Conservation (phyloP, 2,329 filamentous ascomycete genomes). For the Cephalotrichum gorgonifer region DNA sequence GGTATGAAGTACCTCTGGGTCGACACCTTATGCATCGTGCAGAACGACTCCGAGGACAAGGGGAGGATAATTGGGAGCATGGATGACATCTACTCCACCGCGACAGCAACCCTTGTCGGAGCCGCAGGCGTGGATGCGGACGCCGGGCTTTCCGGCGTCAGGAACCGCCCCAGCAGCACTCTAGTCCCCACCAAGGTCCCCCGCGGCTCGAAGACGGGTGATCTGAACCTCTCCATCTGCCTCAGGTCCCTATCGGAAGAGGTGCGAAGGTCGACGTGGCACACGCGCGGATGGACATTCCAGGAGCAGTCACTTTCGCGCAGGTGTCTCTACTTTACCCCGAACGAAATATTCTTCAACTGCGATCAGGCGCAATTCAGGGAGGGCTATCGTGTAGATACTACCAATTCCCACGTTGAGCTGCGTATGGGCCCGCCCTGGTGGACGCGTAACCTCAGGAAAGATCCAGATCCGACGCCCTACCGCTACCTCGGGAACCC, state of each 20-base stretch:
- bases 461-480: conserved; percentile 7
- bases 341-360: neutral
- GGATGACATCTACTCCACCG: conserved; percentile 8
- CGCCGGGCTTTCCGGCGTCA: neutral
- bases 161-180: neutral
- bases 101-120: neutral
- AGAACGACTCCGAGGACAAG: conserved; percentile 8
- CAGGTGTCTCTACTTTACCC: neutral
- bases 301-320: conserved; percentile 4
- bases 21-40: conserved; percentile 10
- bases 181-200: neutral
- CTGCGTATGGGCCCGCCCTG: conserved; percentile 8
- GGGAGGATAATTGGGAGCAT: conserved; percentile 7
- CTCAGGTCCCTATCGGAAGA: conserved; percentile 5
- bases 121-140: neutral
- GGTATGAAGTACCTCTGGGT: conserved; percentile 11
- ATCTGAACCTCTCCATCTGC: conserved; percentile 1
- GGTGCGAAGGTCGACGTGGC: neutral
- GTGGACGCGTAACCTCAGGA: conserved; percentile 8
- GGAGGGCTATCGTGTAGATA: conserved; percentile 5
- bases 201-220: neutral
- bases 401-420: neutral
- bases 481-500: conserved; percentile 7
- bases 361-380: neutral
- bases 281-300: conserved; percentile 5